A percentile compares a stretch with the other conserved stretches of the same genome.
Conservation (phyloP, 2,329 filamentous ascomycete genomes). For the Cladosporium sp. region DNA sequence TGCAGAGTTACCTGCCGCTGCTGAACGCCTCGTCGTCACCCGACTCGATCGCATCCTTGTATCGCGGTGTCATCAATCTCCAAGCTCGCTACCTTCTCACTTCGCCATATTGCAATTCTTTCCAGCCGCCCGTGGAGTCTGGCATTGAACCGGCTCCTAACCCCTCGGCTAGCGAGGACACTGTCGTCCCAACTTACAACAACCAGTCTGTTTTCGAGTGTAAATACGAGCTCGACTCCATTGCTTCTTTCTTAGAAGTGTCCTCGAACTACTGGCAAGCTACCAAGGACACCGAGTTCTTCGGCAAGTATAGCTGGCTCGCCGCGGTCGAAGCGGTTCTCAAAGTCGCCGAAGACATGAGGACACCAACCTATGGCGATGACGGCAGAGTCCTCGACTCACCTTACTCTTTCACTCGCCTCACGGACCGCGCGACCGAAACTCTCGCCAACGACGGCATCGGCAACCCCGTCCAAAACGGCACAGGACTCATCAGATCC, state of each 20-base stretch:
- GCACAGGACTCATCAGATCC: slow-evolving; percentile 45
- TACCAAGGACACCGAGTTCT: slow-evolving; percentile 45
- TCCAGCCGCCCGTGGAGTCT: slow-evolving; percentile 48
- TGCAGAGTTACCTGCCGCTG: slow-evolving; percentile 64
- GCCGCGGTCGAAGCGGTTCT: slow-evolving; percentile 42
- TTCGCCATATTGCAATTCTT: slow-evolving; percentile 52
- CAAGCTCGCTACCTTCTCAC: slow-evolving; percentile 64
- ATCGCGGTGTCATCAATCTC: slow-evolving; percentile 66
- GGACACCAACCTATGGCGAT: slow-evolving; percentile 43
- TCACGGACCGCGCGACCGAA: slow-evolving; percentile 42
- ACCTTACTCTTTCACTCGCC: slow-evolving; percentile 44
- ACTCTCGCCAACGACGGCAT: slow-evolving; percentile 50
- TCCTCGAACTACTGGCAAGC: slow-evolving; percentile 46
- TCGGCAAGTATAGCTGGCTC: slow-evolving; percentile 45
- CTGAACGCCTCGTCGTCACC: slow-evolving; percentile 50
- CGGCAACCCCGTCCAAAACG: slow-evolving; percentile 46
- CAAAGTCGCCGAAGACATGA: slow-evolving; percentile 43
- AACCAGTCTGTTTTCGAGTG: slow-evolving; percentile 47
- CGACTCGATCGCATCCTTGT: slow-evolving; percentile 61
- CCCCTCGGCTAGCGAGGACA: slow-evolving; percentile 35
- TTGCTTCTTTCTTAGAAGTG: slow-evolving; percentile 48
- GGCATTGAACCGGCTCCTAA: slow-evolving; percentile 38
- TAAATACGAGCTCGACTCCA: slow-evolving; percentile 51
- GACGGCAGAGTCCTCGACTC: slow-evolving; percentile 40
- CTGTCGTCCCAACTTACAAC: slow-evolving; percentile 39